Base-by-base conservation (phyloP, 768 basidiomycete species). In the Dioszegia hungarica region DNA sequence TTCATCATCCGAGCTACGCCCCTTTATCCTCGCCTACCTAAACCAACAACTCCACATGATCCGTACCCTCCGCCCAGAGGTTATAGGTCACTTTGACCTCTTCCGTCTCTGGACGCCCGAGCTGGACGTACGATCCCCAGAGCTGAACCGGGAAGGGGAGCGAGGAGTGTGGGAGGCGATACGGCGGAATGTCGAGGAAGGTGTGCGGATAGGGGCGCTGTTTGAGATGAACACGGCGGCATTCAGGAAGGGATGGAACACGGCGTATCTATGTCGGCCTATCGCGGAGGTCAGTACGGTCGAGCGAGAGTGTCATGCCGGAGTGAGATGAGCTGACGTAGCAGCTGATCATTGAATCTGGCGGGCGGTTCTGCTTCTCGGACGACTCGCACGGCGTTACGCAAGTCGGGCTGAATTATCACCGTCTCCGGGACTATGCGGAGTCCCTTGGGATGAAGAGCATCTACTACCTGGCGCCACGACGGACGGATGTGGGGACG, bases 301-400 rank as follows among this genome's bases (percentile, higher is more conserved):
- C 17, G 11, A n/a, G 9, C n/a, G 1, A 22, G 22, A 22, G 44
- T 28, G 27, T 29, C 19, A 57, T 41, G 38, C 31, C 20, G 36
- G 27, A 40, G 37, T 38, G 44, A 47, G 14, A n/a, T 12, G 33
- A 45, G 6, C 12, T 45, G 2, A 5, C 1, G 37, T 27, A 28
- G 31, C 5, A 25, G 17, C 31, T 55, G 31, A 44, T 47, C n/a
- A n/a, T n/a, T n/a, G n/a, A n/a, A n/a, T n/a, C 80, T 45, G 83
- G 81, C 10, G 95, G 93, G 2, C 83, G 84, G 22, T 83, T 95
- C 61, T 82, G 86, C 19, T 80, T 99, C 25, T 98, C 94, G 5
- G 95, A 98, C 72, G 95, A 98, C 77, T 93, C 92, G 50, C 95
- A 99, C 68, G 91, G 90, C 0, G 87, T 90, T 1, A 83, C 84